Base-by-base conservation (phyloP, 2,329 filamentous ascomycete genomes). In the Trichoderma sp. region DNA sequence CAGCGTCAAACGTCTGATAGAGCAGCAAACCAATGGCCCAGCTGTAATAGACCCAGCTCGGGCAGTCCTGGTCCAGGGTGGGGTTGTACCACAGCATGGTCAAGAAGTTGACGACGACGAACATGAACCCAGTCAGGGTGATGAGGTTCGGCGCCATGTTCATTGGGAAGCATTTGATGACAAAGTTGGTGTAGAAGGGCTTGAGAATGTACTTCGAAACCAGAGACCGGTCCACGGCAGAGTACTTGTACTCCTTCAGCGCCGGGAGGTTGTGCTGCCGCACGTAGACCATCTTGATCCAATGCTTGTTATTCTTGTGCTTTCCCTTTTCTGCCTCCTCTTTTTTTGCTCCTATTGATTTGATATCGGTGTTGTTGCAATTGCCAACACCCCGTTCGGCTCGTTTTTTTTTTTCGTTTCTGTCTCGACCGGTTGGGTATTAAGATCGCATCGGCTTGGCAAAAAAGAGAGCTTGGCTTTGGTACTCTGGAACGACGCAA, bases 1-100 rank as follows among this genome's bases (percentile, higher is more conserved):
- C 93, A 2, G 94, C 95, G 80, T 99, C 95, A 80, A 99, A 97
- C 1, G 94, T 98, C 86, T 99, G 95, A 80, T 99, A 99, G 61
- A 98, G 79, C 78, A 98, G 97, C 72, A 99, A 81, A 2, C 95
- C 95, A 35, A 92, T 79, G 4, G 94, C 90, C 92, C 94, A 99
- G 75, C 89, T 91, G 72, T 90, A 91, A 83, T 99, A 99, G 17
- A 99, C 94, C 95, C 95, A 99, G 2, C 87, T 78, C 10, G 95
- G 95, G 77, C 94, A 98, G 78, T 99, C 92, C 79, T 92, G 90
- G 80, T 98, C 94, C 57, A 99, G 86, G 0, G 88, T 91, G n/a
- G 95, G 95, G 74, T 92, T 95, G 81, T 97, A 99, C 92, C 93
- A 98, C 67, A 99, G 85, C 79, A 99, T 80, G 7, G 95, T 97